phyloP scores from a whole-genome alignment of 2,329 filamentous ascomycete species.

The Aspergillus sclerotialis region DNA sequence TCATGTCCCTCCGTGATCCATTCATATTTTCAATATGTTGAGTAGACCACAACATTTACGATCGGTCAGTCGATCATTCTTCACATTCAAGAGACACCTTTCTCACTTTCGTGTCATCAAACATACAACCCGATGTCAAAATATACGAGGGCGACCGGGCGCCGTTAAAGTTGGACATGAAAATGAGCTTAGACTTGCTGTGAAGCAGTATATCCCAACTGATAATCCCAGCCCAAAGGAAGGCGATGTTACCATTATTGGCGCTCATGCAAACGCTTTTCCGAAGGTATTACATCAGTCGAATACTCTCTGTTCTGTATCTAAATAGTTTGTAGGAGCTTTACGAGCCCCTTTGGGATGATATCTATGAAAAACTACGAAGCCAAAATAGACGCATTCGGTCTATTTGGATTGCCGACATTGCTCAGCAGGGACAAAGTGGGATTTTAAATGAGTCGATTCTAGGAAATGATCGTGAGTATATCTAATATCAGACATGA shows the following conservation, averaged over 20 bases:
- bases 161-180: slow-evolving; percentile 43
- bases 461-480: slow-evolving; percentile 70
- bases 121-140: slow-evolving; percentile 41
- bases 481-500: slow-evolving; percentile 45
- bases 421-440: slow-evolving; percentile 68
- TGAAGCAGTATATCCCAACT: slow-evolving; percentile 52
- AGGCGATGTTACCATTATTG: slow-evolving; percentile 48
- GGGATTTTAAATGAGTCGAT: slow-evolving; percentile 63
- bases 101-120: slow-evolving; percentile 41
- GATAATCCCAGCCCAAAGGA: slow-evolving; percentile 37
- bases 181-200: slow-evolving; percentile 41
- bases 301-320: neutral
- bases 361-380: slow-evolving; percentile 53
- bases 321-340: slow-evolving; percentile 55
- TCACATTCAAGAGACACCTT: too few relatives aligned
- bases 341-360: slow-evolving; percentile 81
- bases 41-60: too few relatives aligned
- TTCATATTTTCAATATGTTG: too few relatives aligned
- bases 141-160: slow-evolving; percentile 47
- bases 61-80: too few relatives aligned
- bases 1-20: too few relatives aligned
- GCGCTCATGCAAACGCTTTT: slow-evolving; percentile 49
- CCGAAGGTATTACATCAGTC: slow-evolving; percentile 53
- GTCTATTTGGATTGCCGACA: slow-evolving; percentile 75
- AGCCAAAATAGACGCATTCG: slow-evolving; percentile 52